A percentile compares a stretch with the other conserved stretches of the same genome.
phyloP scores from a whole-genome alignment of 2,329 filamentous ascomycete species.

The Daldinia sp. region DNA sequence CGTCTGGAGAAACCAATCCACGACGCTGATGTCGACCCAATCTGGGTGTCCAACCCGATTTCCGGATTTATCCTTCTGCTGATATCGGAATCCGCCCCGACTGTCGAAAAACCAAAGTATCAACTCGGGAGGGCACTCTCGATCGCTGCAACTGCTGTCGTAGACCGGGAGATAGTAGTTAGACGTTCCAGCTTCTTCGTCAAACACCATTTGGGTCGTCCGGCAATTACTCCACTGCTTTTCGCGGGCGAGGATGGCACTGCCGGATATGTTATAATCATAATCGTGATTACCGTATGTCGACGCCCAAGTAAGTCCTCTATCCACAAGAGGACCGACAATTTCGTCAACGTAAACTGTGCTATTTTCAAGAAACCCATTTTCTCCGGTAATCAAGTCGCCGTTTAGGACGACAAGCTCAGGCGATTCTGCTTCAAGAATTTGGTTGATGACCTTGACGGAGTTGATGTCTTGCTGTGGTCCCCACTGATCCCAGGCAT shows the following conservation, averaged over 20 bases:
- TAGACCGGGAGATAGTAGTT: constrained; percentile 60
- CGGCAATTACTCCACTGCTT: constrained; percentile 49
- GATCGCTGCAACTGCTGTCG: constrained; percentile 45
- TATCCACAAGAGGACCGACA: constrained; percentile 64
- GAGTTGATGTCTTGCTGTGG: constrained; percentile 65
- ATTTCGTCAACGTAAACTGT: constrained; percentile 67
- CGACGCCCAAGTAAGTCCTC: constrained; percentile 68
- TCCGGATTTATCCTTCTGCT: constrained; percentile 46
- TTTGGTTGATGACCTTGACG: constrained; percentile 61
- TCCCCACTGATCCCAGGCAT: constrained; percentile 56
- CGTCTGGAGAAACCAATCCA: constrained; percentile 54
- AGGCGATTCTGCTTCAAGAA: constrained; percentile 65
- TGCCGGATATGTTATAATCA: constrained; percentile 63
- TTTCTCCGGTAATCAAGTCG: constrained; percentile 75
- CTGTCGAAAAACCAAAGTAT: constrained; percentile 79
- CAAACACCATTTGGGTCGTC: constrained; percentile 52
- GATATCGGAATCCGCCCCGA: constrained; percentile 64
- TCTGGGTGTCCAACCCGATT: constrained; percentile 49
- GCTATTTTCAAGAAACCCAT: constrained; percentile 62
- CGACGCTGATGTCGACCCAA: constrained; percentile 57
- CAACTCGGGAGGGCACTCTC: constrained; percentile 50
- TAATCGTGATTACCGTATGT: constrained; percentile 78
- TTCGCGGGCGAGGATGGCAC: constrained; percentile 54
- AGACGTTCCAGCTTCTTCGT: constrained; percentile 50
- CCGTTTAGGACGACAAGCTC: constrained; percentile 74